Evolutionary conservation across 2,329 filamentous ascomycete genomes (phyloP), one percentile per base, ranked within the genome.

Genomic region (Penicillium oxalicum): DNA sequence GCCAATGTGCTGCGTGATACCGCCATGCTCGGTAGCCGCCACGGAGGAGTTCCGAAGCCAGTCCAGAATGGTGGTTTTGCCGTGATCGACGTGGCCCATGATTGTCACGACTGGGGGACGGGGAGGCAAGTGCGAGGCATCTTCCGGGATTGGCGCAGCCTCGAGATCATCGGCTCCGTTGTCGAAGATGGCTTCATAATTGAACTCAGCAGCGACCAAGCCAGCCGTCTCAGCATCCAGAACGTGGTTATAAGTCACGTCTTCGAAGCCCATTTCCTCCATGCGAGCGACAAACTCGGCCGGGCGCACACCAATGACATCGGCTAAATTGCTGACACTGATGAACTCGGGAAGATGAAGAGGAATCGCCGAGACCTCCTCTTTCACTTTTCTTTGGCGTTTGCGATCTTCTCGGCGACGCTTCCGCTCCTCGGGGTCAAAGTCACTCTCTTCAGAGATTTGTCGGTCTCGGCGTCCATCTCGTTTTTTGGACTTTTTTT

Each of bases 31-130:
- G 46, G 86, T 83, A 5, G 89, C 89, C 37, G 86, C 94, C 38
- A 98, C 83, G 5, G 90, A 96, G 1, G 91, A 93, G 60, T 95
- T 94, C 34, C 93, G 87, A 39, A 98, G 76, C 72, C 85, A 97
- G 66, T 98, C 93, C 8, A 98, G 77, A 37, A 98, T 83, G 0
- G 94, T 98, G 0, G 93, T 98, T 74, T 98, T 98, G 46, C 93
- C 93, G 67, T 98, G 93, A 66, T 98, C 94, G 60, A 98, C 93
- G 57, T 98, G 93, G 2, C 93, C 93, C 94, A 98, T 98, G 63
- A 98, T 98, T 0, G 94, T 97, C 35, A 98, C 91, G 33, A 98
- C 89, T 0, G 93, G 94, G 6, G 93, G 91, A 12, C 94, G 82
- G 32, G 75, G 70, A 2, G 90, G 89, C 6, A 96, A 70, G 11